phyloP scores from a whole-genome alignment of 768 basidiomycete genomes.

The Russula foetens region DNA sequence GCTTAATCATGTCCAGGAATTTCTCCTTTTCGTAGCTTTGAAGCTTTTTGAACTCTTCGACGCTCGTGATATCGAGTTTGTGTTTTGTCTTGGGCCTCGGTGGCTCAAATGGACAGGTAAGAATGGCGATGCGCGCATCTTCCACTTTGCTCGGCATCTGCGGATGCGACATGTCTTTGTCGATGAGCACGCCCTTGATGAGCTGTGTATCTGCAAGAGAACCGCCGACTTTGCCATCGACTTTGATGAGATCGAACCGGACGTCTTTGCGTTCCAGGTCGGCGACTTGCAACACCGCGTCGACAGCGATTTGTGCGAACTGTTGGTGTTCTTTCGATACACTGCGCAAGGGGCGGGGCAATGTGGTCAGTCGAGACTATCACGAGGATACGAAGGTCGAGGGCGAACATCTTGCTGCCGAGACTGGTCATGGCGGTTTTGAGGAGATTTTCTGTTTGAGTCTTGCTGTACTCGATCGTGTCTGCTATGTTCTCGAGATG shows the following conservation, averaged over 20 bases:
- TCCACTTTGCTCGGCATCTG: constrained; percentile 89
- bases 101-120: constrained; percentile 98
- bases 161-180: constrained; percentile 99
- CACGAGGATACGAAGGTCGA: neutral
- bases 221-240: constrained; percentile 97
- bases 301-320: constrained; percentile 96
- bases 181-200: constrained; percentile 95
- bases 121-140: constrained; percentile 90
- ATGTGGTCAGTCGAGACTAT: neutral
- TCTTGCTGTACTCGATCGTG: constrained; percentile 73
- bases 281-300: constrained; percentile 91
- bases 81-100: constrained; percentile 99
- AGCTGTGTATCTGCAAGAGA: constrained; percentile 91
- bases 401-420: constrained; percentile 90
- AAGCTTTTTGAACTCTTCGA: constrained; percentile 94
- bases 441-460: constrained; percentile 79
- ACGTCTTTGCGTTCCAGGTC: constrained; percentile 94
- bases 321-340: constrained; percentile 95
- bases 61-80: constrained; percentile 92
- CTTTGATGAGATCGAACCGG: constrained; percentile 97
- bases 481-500: constrained; percentile 91
- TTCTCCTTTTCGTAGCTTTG: constrained; percentile 94
- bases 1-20: constrained; percentile 94
- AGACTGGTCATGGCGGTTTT: constrained; percentile 95
- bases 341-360: constrained; percentile 39